Evolutionary conservation across 768 basidiomycete genomes (phyloP), one percentile per base, ranked within the genome.

Genomic region (Rickenella mellea): DNA sequence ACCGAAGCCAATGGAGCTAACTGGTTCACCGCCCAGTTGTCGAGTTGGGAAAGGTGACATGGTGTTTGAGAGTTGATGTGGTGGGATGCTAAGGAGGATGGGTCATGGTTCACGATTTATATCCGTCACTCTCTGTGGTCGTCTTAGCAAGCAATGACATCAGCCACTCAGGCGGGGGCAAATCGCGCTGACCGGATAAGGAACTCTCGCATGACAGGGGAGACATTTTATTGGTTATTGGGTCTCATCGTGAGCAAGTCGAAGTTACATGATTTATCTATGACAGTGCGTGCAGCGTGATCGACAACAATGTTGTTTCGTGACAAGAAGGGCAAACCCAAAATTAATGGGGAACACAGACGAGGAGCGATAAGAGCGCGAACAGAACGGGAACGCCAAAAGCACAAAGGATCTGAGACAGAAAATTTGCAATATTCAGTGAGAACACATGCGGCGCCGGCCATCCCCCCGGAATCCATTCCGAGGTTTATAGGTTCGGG

Each of bases 1-100:
- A 5, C 80, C 80, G 44, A 73, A 78, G 2, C 79, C 78, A 9
- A 83, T 65, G 17, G 70, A 70, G 6, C 68, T 61, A n/a, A 77
- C 69, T 10, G 61, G 43, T 21, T 60, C 54, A 11, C 61, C 53
- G 20, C 73, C 74, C n/a, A n/a, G n/a, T n/a, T n/a, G n/a, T n/a
- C n/a, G n/a, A n/a, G n/a, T n/a, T n/a, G n/a, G n/a, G n/a, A n/a
- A n/a, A n/a, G n/a, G n/a, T n/a, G n/a, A n/a, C n/a, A n/a, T n/a
- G n/a, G n/a, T n/a, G n/a, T n/a, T n/a, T n/a, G n/a, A n/a, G n/a
- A n/a, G n/a, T n/a, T n/a, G n/a, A n/a, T n/a, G n/a, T n/a, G n/a
- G n/a, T n/a, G n/a, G n/a, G n/a, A n/a, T n/a, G n/a, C n/a, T n/a
- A n/a, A n/a, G n/a, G n/a, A n/a, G n/a, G n/a, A n/a, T n/a, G n/a